These are phyloP conservation scores for Graphiopsis chlorocephala DNA, from an alignment of 2,329 filamentous ascomycete species.

Conservation along the genomic window DNA sequence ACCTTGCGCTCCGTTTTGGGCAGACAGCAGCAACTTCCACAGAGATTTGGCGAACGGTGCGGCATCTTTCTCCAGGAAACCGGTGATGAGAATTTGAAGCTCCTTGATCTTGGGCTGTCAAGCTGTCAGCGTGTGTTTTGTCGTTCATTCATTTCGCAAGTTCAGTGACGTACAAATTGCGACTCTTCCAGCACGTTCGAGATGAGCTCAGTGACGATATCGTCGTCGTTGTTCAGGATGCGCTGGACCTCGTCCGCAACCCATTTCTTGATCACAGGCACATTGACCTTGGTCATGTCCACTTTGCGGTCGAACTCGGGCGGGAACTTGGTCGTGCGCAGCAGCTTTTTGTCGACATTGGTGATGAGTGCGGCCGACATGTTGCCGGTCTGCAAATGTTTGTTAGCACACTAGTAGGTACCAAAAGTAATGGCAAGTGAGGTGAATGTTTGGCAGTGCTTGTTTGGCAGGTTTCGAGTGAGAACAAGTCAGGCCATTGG, in stretches of 20 bases:
- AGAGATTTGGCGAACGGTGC: conserved; percentile 86
- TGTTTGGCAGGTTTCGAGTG: not conserved
- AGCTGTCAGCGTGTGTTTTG: not conserved
- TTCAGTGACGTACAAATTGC: conserved; percentile 65
- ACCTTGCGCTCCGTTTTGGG: conserved; percentile 81
- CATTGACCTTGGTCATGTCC: conserved; percentile 94
- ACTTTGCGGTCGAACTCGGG: conserved; percentile 92
- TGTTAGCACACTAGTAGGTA: not conserved
- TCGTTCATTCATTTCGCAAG: not conserved
- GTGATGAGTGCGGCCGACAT: conserved; percentile 48
- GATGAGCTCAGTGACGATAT: conserved; percentile 87
- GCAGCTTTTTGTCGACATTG: conserved; percentile 81
- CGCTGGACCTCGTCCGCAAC: conserved; percentile 84
- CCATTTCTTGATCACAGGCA: conserved; percentile 99
- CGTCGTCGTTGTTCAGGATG: conserved; percentile 88
- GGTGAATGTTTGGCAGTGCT: not conserved
- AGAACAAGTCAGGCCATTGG: not conserved
- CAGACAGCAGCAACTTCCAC: conserved; percentile 88
- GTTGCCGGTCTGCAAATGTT: not conserved
- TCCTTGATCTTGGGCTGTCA: conserved; percentile 88
- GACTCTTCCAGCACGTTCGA: conserved; percentile 69
- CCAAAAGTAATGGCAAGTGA: not conserved
- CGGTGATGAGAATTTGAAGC: conserved; percentile 89
- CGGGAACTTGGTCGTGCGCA: conserved; percentile 90
- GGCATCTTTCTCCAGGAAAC: conserved; percentile 92